These are phyloP conservation scores for Brassica incana DNA, from an alignment of 345 rosid species.

Conservation along the genomic window DNA sequence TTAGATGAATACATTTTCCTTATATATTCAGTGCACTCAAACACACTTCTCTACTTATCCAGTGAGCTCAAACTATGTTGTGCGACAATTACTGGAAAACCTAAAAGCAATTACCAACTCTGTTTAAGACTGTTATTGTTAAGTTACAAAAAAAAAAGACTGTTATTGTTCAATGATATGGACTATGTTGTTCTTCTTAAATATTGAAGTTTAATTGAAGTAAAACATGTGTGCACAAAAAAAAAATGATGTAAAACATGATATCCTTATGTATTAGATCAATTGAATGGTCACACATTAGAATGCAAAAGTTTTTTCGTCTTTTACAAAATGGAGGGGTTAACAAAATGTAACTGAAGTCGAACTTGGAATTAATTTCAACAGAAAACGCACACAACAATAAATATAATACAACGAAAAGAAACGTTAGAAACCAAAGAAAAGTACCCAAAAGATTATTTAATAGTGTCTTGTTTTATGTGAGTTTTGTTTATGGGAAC, in stretches of 20 bases:
- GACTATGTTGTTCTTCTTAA: not conserved
- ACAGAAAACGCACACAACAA: not conserved
- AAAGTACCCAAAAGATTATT: constrained; percentile 12
- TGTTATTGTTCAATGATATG: constrained; percentile 21
- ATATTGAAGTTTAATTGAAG: not conserved
- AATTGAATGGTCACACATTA: not conserved
- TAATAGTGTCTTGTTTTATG: constrained; percentile 28
- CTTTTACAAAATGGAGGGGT: not conserved
- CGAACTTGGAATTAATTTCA: not conserved
- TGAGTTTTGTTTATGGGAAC: constrained; percentile 42
- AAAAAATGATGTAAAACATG: not conserved
- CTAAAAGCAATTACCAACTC: not conserved
- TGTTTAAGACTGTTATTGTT: not conserved
- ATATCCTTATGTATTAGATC: not conserved
- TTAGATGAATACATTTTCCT: not conserved
- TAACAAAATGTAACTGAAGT: constrained; percentile 2
- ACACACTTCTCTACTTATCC: not conserved
- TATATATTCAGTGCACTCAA: not conserved
- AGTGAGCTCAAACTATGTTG: not conserved
- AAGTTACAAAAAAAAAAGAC: not conserved
- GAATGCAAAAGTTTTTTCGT: not conserved
- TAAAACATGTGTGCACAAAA: not conserved
- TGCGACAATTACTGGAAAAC: not conserved
- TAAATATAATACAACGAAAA: constrained; percentile 5
- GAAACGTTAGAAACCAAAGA: constrained; percentile 25